A percentile compares a stretch with the other conserved stretches of the same genome.
These are phyloP conservation scores for Canariomyces notabilis DNA, from an alignment of 2,329 filamentous ascomycete species.

Conservation along the genomic window DNA sequence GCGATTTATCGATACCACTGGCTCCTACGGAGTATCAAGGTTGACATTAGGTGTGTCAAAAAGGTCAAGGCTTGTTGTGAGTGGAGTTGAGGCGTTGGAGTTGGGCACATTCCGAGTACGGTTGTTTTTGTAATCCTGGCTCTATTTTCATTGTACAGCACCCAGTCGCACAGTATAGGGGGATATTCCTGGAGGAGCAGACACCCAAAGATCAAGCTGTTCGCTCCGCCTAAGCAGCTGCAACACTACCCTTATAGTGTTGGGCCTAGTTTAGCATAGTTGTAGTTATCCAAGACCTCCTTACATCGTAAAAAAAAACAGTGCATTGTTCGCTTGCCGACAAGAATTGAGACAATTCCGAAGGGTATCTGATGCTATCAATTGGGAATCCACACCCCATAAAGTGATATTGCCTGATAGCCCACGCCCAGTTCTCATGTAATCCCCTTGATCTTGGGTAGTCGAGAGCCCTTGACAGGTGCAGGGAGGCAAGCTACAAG, in stretches of 20 bases:
- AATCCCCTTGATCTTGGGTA: slow-evolving; percentile 23
- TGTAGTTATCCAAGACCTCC: too few species aligned
- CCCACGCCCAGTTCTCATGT: background rate
- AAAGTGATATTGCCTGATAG: background rate
- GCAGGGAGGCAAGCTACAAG: slow-evolving; percentile 51
- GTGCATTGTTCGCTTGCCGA: too few species aligned
- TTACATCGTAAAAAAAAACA: too few species aligned
- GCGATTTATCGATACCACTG: too few species aligned
- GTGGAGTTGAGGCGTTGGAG: slow-evolving; percentile 16
- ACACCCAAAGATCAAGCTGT: too few species aligned
- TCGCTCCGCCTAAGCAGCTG: too few species aligned
- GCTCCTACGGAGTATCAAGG: too few species aligned
- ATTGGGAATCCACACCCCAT: background rate
- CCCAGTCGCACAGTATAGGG: background rate
- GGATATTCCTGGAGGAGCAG: background rate
- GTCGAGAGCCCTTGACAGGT: slow-evolving; percentile 45
- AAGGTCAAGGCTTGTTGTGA: background rate
- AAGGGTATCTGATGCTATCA: slow-evolving; percentile 20
- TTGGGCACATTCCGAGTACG: background rate
- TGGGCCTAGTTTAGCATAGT: too few species aligned
- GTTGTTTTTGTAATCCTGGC: slow-evolving; percentile 3
- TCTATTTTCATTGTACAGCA: background rate
- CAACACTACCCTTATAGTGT: too few species aligned
- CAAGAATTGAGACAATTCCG: slow-evolving; percentile 13
- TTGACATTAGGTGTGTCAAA: slow-evolving; percentile 3